Percentiles rank a stretch among this genome's conserved stretches.
These are phyloP conservation scores for Scheffersomyces spartinae DNA, from an alignment of 805 yeast species.

Conservation along the genomic window DNA sequence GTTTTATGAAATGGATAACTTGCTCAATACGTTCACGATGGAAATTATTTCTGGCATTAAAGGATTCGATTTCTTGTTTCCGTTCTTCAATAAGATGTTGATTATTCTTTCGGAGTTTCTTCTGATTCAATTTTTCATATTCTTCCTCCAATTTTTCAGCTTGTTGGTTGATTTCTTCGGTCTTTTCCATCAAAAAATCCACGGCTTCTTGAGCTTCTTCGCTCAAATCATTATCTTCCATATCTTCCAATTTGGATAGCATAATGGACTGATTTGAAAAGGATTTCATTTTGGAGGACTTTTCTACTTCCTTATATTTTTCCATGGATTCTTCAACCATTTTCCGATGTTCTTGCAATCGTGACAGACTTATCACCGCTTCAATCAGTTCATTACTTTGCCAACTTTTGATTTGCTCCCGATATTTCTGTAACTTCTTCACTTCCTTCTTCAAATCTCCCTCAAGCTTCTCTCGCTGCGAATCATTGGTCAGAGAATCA, in stretches of 20 bases:
- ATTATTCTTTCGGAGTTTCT: conserved; percentile 27
- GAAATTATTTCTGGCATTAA: conserved; percentile 19
- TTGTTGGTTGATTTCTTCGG: conserved; percentile 22
- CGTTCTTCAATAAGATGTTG: conserved; percentile 23
- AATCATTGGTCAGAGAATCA: conserved; percentile 25
- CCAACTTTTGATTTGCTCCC: conserved; percentile 36
- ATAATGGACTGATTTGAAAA: conserved; percentile 35
- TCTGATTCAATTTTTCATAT: conserved; percentile 26
- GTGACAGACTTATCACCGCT: conserved; percentile 14
- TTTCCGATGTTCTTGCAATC: conserved; percentile 25
- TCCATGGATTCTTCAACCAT: conserved; percentile 36
- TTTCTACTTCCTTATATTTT: conserved; percentile 32
- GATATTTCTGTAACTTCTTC: conserved; percentile 32
- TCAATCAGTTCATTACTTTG: conserved; percentile 23
- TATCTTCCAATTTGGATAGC: conserved; percentile 25
- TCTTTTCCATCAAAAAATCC: conserved; percentile 17
- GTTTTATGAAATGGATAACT: conserved; percentile 17
- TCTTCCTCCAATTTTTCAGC: conserved; percentile 26
- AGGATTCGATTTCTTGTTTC: conserved; percentile 27
- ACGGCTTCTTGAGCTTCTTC: conserved; percentile 20
- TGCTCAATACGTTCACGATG: conserved; percentile 25
- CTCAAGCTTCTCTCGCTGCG: conserved; percentile 33
- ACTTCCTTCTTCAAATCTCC: conserved; percentile 34
- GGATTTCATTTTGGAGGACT: conserved; percentile 30
- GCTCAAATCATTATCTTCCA: conserved; percentile 16